These are phyloP conservation scores for Pichia sp. DNA, from an alignment of 1,139 yeast genomes.

Conservation along the genomic window DNA sequence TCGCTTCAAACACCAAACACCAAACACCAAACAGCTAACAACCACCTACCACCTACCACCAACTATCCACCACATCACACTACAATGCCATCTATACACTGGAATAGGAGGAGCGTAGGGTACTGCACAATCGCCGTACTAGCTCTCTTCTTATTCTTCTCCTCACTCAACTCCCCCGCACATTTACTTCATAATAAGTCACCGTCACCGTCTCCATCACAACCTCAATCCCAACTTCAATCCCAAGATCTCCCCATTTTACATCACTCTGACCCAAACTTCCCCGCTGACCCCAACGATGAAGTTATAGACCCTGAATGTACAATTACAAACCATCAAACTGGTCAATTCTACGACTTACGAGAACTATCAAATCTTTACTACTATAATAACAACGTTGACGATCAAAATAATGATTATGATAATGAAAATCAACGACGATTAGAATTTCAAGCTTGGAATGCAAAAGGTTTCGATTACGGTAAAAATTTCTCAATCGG, in stretches of 20 bases:
- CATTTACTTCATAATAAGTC: background rate
- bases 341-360: conserved; percentile 49
- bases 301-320: conserved; percentile 27
- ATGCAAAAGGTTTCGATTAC: conserved; percentile 63
- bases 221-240: background rate
- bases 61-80: background rate
- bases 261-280: background rate
- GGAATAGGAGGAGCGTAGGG: background rate
- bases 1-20: too few species aligned
- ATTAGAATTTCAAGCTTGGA: conserved; percentile 50
- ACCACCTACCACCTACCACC: background rate
- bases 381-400: conserved; percentile 31
- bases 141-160: background rate
- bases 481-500: conserved; percentile 74
- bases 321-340: conserved; percentile 46
- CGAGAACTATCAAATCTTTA: conserved; percentile 43
- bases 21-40: background rate
- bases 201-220: background rate
- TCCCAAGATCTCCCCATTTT: too few species aligned
- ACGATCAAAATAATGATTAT: too few species aligned
- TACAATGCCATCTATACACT: background rate
- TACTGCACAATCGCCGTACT: background rate
- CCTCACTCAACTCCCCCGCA: background rate
- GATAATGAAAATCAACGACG: too few species aligned
- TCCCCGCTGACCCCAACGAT: background rate